These are phyloP conservation scores for Pseudocercospora cruenta DNA, from an alignment of 2,329 filamentous ascomycete genomes.

Conservation along the genomic window DNA sequence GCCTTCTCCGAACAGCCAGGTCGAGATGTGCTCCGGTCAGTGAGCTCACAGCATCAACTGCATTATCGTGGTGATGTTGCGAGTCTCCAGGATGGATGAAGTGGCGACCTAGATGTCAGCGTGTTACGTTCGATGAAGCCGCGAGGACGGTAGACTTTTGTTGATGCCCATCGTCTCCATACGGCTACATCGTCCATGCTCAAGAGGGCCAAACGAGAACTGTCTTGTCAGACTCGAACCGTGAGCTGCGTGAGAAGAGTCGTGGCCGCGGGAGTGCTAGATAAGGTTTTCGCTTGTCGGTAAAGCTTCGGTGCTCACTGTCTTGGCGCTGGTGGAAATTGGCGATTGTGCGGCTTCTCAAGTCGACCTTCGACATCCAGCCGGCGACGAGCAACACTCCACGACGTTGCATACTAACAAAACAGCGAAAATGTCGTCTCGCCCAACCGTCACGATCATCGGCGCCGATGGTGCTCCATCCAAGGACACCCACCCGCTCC, in stretches of 20 bases:
- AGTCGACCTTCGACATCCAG: not conserved
- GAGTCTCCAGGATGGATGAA: too few relatives aligned
- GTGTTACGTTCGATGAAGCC: too few relatives aligned
- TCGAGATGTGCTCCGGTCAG: too few relatives aligned
- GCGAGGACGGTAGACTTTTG: too few relatives aligned
- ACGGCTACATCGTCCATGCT: too few relatives aligned
- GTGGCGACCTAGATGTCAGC: too few relatives aligned
- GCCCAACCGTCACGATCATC: constrained; percentile 97
- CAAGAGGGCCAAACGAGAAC: too few relatives aligned
- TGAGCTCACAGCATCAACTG: too few relatives aligned
- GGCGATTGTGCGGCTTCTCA: not conserved
- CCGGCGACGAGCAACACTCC: not conserved
- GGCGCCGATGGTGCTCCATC: constrained; percentile 92
- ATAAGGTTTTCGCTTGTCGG: not conserved
- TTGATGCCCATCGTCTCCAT: too few relatives aligned
- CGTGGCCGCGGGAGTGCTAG: not conserved
- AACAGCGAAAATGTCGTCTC: constrained; percentile 74
- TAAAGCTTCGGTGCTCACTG: not conserved
- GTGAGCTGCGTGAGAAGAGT: too few relatives aligned
- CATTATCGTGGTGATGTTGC: too few relatives aligned
- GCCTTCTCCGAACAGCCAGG: too few relatives aligned
- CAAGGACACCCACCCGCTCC: constrained; percentile 87
- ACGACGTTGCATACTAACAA: constrained; percentile 18
- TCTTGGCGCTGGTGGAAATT: not conserved
- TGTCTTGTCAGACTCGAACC: not conserved